Evolutionary conservation across 805 yeast genomes (phyloP).

Genomic region (Candida coquimbonensis): DNA sequence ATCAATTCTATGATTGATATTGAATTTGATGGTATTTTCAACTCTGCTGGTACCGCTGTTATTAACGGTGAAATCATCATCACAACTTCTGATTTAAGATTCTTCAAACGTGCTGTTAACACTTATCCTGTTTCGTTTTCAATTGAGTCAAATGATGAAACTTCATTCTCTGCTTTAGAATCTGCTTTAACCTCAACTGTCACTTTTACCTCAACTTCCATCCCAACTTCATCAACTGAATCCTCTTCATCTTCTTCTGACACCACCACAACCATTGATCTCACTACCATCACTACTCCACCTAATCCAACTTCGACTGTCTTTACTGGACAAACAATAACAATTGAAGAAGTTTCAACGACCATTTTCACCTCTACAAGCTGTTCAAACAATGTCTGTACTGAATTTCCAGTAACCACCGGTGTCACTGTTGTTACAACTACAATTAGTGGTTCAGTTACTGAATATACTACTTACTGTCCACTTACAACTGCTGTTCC

Average conservation of each 20-base stretch:
- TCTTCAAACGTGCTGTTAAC: not conserved
- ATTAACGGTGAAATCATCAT: not conserved
- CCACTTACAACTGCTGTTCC: not conserved
- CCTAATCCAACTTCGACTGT: not conserved
- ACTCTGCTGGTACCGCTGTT: not conserved
- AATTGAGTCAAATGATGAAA: not conserved
- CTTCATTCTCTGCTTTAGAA: not conserved
- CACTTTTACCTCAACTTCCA: not conserved
- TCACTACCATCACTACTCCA: not conserved
- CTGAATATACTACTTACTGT: conserved; percentile 3
- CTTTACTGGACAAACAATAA: not conserved
- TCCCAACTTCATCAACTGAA: not conserved
- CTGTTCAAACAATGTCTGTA: not conserved
- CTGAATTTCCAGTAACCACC: not conserved
- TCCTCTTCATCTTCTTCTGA: not conserved
- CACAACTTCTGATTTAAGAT: not conserved
- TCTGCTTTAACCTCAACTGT: not conserved
- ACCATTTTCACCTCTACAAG: not conserved
- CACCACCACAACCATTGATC: not conserved
- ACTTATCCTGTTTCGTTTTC: not conserved
- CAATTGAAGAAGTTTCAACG: not conserved
- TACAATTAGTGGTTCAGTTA: not conserved
- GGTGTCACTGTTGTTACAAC: conserved; percentile 1
- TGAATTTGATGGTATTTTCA: not conserved
- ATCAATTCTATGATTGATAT: conserved; percentile 9